A percentile compares a stretch with the other conserved stretches of the same genome.
These are phyloP conservation scores for Filosporella fistucella DNA, from an alignment of 495 filamentous ascomycete species.

Conservation along the genomic window DNA sequence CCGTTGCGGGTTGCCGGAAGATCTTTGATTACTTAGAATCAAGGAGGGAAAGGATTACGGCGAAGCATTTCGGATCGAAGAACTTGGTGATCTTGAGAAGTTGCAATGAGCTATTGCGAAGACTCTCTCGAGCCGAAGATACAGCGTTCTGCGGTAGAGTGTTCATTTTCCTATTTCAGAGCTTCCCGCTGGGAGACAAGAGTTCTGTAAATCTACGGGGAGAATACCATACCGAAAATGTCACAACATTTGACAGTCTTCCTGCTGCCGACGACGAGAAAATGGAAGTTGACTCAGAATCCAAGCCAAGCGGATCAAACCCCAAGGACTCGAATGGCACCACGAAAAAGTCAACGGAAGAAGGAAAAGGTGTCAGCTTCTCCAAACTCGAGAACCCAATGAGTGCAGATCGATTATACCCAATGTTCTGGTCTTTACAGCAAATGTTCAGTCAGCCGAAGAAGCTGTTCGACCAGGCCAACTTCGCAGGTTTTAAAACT, in stretches of 20 bases:
- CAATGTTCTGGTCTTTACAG: constrained; percentile 92
- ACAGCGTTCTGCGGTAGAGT: constrained; percentile 95
- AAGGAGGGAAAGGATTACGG: constrained; percentile 77
- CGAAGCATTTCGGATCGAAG: constrained; percentile 81
- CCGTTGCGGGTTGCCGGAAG: constrained; percentile 80
- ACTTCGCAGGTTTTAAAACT: constrained; percentile 72
- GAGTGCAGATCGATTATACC: constrained; percentile 73
- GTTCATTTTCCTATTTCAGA: constrained; percentile 97
- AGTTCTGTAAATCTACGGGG: constrained; percentile 95
- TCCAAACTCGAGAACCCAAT: constrained; percentile 40
- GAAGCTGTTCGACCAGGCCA: constrained; percentile 63
- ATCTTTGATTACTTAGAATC: constrained; percentile 95
- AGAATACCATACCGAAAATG: constrained; percentile 94
- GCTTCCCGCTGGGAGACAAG: constrained; percentile 90
- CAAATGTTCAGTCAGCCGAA: constrained; percentile 87
- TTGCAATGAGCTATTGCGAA: constrained; percentile 90
- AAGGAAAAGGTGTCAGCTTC: constrained; percentile 50
- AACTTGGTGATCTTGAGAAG: constrained; percentile 81
- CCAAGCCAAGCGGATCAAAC: constrained; percentile 14
- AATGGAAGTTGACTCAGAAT: constrained; percentile 48
- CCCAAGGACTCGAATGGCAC: constrained; percentile 16
- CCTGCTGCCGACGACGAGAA: constrained; percentile 49
- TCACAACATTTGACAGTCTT: constrained; percentile 75
- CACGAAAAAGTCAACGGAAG: constrained; percentile 30
- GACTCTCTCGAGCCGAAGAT: constrained; percentile 90